Evolutionary conservation across 371 early-diverging fungal genomes (phyloP).

Genomic region (Rhizopus arrhizus): DNA sequence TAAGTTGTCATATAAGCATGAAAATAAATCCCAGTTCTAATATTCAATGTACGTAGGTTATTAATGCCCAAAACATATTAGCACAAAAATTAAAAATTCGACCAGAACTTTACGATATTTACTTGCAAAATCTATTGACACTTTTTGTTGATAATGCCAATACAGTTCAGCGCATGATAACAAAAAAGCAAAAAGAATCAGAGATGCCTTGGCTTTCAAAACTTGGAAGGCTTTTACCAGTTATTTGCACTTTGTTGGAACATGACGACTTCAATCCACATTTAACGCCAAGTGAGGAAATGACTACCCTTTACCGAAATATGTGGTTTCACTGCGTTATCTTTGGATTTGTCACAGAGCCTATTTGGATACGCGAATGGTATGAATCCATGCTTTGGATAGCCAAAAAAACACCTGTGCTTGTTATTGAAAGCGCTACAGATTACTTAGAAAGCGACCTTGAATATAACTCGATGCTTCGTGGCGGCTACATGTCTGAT

Average conservation of each 20-base stretch:
- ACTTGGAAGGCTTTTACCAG: slow-evolving; percentile 69
- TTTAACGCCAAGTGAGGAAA: slow-evolving; percentile 63
- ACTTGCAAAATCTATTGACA: slow-evolving; percentile 58
- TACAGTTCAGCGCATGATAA: slow-evolving; percentile 56
- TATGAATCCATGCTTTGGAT: slow-evolving; percentile 65
- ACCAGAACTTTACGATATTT: slow-evolving; percentile 60
- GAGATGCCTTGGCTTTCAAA: slow-evolving; percentile 59
- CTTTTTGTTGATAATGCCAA: slow-evolving; percentile 77
- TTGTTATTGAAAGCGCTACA: slow-evolving; percentile 73
- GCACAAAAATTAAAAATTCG: slow-evolving; percentile 55
- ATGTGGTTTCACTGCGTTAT: slow-evolving; percentile 89
- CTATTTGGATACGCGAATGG: slow-evolving; percentile 83
- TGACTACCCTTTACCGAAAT: slow-evolving; percentile 76
- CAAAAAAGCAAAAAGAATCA: slow-evolving; percentile 54
- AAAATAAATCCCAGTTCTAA: background rate
- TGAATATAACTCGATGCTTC: slow-evolving; percentile 83
- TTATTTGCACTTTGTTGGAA: slow-evolving; percentile 62
- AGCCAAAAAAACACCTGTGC: slow-evolving; percentile 84
- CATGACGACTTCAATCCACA: slow-evolving; percentile 67
- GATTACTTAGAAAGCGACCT: slow-evolving; percentile 90
- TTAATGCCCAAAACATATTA: slow-evolving; percentile 46
- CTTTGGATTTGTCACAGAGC: slow-evolving; percentile 75
- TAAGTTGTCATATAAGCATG: slow-evolving; percentile 10
- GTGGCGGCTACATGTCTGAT: slow-evolving; percentile 68
- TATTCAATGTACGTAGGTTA: slow-evolving; percentile 30